Evolutionary conservation across 768 basidiomycete species (phyloP), one percentile per base, ranked within the genome.

Genomic region (Calocybe cyanea): DNA sequence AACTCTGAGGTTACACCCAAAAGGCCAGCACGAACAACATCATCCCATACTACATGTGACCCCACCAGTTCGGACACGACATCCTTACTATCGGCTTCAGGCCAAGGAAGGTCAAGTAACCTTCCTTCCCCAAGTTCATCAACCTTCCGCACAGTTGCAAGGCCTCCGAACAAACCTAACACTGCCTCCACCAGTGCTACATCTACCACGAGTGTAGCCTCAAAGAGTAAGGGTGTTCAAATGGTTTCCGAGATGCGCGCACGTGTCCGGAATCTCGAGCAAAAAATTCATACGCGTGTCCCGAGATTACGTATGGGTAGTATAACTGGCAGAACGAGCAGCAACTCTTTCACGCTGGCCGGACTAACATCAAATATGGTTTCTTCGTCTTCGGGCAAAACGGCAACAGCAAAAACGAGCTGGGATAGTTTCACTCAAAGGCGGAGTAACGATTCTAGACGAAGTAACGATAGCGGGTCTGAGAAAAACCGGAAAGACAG

Each of bases 181-280:
- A 53, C 61, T 19, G 67, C 72, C 32, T 63, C 61, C 30, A 55
- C 71, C 25, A 68, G 66, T 50, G 75, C 70, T 21, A 68, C 64
- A 39, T 68, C 73, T 11, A 65, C 60, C 33, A 71, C 68, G 18
- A 72, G 72, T 43, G 76, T 76, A 2, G 66, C 77, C 10, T 76
- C 86, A 3, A 86, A 74, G 69, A 90, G 77, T 61, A 86, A 82
- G 61, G 90, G 89, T 20, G 87, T 91, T 2, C 89, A 92, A 58
- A 92, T 93, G 91, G 88, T 92, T 4, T 85, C 87, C 18, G 91
- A 92, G 61, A 90, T 93, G 85, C 80, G 91, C 33, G 88, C 87
- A 31, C 77, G 86, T 41, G 89, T 92, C 23, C 81, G 73, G 58
- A 86, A 83, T 54, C 66, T 92, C 31, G 87, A 92, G 57, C 87